These are phyloP conservation scores for Lepidium africanum DNA, from an alignment of 345 rosid genomes.

Conservation along the genomic window DNA sequence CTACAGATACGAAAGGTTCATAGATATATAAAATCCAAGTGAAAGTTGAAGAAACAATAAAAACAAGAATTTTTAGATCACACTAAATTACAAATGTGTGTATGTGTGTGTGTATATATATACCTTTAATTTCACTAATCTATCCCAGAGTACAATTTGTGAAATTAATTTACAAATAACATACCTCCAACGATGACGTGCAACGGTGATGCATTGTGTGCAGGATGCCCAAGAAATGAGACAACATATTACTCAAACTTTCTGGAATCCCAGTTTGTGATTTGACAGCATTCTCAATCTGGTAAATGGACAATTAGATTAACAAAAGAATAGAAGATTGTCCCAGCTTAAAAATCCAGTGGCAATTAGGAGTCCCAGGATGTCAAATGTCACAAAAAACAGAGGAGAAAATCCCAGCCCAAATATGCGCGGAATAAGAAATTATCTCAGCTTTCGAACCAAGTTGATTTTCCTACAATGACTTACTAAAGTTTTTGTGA, in stretches of 20 bases:
- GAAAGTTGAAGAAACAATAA: neutral
- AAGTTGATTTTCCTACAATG: neutral
- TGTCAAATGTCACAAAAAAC: neutral
- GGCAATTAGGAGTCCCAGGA: neutral
- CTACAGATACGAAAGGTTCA: conserved; percentile 28
- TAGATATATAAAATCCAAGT: neutral
- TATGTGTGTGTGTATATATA: neutral
- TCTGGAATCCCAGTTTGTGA: conserved; percentile 55
- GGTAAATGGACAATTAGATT: conserved; percentile 1
- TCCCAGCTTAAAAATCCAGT: neutral
- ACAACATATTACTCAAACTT: conserved; percentile 41
- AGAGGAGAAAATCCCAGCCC: neutral
- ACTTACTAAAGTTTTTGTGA: conserved; percentile 70
- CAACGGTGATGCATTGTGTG: conserved; percentile 85
- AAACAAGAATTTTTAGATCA: neutral
- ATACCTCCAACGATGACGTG: conserved; percentile 76
- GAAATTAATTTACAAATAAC: neutral
- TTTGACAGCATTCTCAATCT: conserved; percentile 78
- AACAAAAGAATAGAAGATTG: neutral
- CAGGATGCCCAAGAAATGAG: conserved; percentile 69
- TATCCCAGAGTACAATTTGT: neutral
- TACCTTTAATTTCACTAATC: neutral
- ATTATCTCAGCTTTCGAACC: conserved; percentile 1
- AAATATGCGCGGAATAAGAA: neutral
- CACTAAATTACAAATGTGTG: neutral